Percentiles rank a stretch among this genome's conserved stretches.
Evolutionary conservation across 2,329 filamentous ascomycete species (phyloP).

Genomic region (Endothia cerciana): DNA sequence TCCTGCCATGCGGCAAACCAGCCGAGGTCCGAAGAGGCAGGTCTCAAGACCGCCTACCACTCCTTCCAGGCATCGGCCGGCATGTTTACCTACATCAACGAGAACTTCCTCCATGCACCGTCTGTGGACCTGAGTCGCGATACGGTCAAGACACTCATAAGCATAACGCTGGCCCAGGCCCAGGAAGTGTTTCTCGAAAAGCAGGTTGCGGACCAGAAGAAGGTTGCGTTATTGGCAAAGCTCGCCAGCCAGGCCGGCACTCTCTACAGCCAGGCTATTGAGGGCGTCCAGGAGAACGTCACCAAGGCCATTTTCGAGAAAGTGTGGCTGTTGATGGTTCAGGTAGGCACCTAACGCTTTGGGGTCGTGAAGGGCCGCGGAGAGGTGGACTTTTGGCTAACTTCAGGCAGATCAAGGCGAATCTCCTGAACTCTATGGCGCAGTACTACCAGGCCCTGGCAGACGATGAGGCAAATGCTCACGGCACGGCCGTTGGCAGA

Average conservation of each 20-base stretch:
- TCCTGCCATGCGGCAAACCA: constrained; percentile 95
- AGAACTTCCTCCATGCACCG: constrained; percentile 97
- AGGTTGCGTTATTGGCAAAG: constrained; percentile 88
- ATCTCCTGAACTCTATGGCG: constrained; percentile 80
- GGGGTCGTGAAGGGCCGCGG: no score
- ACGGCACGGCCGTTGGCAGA: constrained; percentile 82
- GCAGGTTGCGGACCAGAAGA: constrained; percentile 90
- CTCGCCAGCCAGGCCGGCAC: constrained; percentile 88
- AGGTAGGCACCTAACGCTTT: constrained; percentile 57
- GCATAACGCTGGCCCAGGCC: constrained; percentile 90
- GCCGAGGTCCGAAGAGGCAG: constrained; percentile 87
- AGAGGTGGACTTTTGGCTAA: constrained; percentile 27
- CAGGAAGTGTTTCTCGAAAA: constrained; percentile 98
- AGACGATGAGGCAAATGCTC: constrained; percentile 85
- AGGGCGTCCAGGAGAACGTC: constrained; percentile 92
- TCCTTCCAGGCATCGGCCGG: constrained; percentile 97
- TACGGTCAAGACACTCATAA: constrained; percentile 92
- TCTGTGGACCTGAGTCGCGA: constrained; percentile 95
- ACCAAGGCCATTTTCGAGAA: constrained; percentile 91
- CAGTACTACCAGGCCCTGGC: constrained; percentile 93
- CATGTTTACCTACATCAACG: constrained; percentile 99
- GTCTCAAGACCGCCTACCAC: constrained; percentile 95
- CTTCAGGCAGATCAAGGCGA: constrained; percentile 68
- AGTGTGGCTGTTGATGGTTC: constrained; percentile 82
- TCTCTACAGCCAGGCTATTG: constrained; percentile 83